Percentiles rank a stretch among this genome's conserved stretches.
These are phyloP conservation scores for Beauveria australis DNA, from an alignment of 2,329 filamentous ascomycete genomes.

Conservation along the genomic window DNA sequence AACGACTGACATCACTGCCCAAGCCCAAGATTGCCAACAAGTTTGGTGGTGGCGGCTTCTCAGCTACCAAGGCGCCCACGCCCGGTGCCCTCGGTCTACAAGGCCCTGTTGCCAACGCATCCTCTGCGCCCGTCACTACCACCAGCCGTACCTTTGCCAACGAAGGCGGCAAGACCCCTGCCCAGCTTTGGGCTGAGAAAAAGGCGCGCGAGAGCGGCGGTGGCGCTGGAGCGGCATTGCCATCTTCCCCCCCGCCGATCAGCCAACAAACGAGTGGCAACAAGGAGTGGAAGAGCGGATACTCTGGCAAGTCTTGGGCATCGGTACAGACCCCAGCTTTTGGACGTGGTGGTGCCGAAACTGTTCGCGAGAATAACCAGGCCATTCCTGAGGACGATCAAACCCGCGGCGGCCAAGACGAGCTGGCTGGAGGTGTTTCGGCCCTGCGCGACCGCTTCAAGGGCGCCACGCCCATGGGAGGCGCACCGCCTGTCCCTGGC, in stretches of 20 bases:
- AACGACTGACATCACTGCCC: constrained; percentile 76
- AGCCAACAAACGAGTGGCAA: constrained; percentile 63
- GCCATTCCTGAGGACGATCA: constrained; percentile 39
- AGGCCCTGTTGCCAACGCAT: constrained; percentile 46
- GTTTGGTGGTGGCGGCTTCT: constrained; percentile 68
- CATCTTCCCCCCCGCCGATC: constrained; percentile 44
- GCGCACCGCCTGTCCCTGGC: constrained; percentile 29
- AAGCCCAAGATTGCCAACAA: constrained; percentile 94
- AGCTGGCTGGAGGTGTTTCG: constrained; percentile 56
- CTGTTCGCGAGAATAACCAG: constrained; percentile 51
- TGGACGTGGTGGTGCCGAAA: constrained; percentile 50
- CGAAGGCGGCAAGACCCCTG: constrained; percentile 89
- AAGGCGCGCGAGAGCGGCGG: constrained; percentile 71
- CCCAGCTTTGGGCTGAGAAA: constrained; percentile 95
- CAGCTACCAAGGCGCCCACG: constrained; percentile 81
- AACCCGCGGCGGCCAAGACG: constrained; percentile 38
- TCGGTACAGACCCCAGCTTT: constrained; percentile 66
- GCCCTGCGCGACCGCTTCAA: constrained; percentile 79
- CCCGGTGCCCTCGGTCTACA: constrained; percentile 62
- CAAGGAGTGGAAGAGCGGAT: constrained; percentile 80
- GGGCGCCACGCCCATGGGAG: constrained; percentile 57
- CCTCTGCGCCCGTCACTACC: constrained; percentile 57
- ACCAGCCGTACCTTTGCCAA: constrained; percentile 93
- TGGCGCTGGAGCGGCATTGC: constrained; percentile 31
- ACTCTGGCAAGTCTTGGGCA: constrained; percentile 83